Conservation (phyloP, 1,284 basidiomycete genomes). For the Cryptococcus hybrid region DNA sequence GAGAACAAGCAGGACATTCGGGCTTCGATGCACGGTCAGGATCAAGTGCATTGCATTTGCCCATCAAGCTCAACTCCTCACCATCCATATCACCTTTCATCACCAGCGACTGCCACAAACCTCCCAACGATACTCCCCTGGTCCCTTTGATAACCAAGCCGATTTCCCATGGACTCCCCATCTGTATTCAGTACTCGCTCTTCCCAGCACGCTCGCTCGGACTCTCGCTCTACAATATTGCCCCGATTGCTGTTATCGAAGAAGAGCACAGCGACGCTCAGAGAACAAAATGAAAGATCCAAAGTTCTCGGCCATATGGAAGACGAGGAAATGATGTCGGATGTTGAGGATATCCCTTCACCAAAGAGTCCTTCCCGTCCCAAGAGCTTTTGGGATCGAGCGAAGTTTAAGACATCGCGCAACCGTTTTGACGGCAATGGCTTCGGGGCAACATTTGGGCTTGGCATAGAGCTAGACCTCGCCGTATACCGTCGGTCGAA, state of each 20-base stretch:
- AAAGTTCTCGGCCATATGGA: not conserved
- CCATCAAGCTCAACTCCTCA: not conserved
- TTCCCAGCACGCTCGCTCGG: conserved; percentile 1
- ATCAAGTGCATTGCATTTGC: too few relatives aligned
- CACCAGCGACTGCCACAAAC: conserved; percentile 2
- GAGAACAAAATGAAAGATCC: not conserved
- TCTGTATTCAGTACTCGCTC: not conserved
- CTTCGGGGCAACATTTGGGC: conserved; percentile 4
- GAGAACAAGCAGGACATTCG: conserved; percentile 14
- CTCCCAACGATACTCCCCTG: conserved; percentile 8
- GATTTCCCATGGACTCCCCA: not conserved
- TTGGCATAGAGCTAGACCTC: conserved; percentile 13
- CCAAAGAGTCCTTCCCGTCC: not conserved
- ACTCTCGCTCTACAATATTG: conserved; percentile 8
- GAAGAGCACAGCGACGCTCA: conserved; percentile 5
- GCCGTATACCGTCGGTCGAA: not conserved
- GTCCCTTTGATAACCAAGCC: not conserved
- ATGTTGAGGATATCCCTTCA: conserved; percentile 9
- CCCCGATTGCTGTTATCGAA: conserved; percentile 14
- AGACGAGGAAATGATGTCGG: conserved; percentile 16
- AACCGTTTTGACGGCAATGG: conserved; percentile 11
- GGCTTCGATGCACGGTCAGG: not conserved
- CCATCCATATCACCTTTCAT: not conserved
- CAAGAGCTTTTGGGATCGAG: conserved; percentile 3
- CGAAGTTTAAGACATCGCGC: conserved; percentile 1